These are phyloP conservation scores for Trebouxia sp. DNA, from an alignment of 139 green algal genomes.

Conservation along the genomic window DNA sequence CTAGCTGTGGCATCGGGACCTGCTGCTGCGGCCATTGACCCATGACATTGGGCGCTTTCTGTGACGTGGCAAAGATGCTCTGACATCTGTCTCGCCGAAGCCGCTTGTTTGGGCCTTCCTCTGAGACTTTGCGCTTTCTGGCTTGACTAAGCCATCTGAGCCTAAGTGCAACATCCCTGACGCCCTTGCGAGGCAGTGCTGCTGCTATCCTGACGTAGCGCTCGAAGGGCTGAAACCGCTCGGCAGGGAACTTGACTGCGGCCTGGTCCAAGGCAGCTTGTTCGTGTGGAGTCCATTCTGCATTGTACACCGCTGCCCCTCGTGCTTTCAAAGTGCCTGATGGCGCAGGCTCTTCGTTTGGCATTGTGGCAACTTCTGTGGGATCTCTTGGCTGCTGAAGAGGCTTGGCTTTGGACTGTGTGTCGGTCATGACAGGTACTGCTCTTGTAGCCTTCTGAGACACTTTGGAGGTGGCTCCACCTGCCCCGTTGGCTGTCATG, in stretches of 20 bases:
- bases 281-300: constrained; percentile 30
- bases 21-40: constrained; percentile 16
- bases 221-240: constrained; percentile 41
- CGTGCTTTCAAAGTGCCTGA: background rate
- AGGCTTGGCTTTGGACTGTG: constrained; percentile 2
- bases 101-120: constrained; percentile 46
- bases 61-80: constrained; percentile 31
- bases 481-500: constrained; percentile 4
- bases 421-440: constrained; percentile 2
- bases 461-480: background rate
- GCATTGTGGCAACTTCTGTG: constrained; percentile 5
- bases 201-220: constrained; percentile 69
- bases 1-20: constrained; percentile 8
- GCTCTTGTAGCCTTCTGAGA: background rate
- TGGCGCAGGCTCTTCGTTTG: background rate
- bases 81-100: constrained; percentile 27
- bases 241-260: constrained; percentile 21
- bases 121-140: constrained; percentile 41
- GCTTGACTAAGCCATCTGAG: constrained; percentile 57
- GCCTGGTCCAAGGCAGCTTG: constrained; percentile 25
- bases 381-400: background rate
- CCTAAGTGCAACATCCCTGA: constrained; percentile 74
- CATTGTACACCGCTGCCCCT: background rate
- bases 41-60: constrained; percentile 15
- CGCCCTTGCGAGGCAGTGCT: constrained; percentile 62